Base-by-base conservation (phyloP, 495 filamentous ascomycete genomes). In the Barbatosphaeria neglecta region DNA sequence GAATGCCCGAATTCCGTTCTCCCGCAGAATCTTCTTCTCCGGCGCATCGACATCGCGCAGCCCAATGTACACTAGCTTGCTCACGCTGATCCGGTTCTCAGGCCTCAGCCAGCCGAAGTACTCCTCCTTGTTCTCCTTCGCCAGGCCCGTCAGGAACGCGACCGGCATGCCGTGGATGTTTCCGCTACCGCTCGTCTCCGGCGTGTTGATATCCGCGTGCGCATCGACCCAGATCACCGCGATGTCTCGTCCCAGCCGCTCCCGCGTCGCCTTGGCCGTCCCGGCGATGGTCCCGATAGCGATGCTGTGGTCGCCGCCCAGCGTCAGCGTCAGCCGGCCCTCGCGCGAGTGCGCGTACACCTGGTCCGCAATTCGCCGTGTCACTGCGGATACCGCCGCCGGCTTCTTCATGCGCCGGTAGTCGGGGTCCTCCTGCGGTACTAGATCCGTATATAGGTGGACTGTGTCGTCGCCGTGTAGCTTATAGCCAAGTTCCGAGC, bases 141-240 rank as follows among this genome's bases (percentile, higher is more conserved):
- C 83, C 43, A 97, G 67, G 16, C 90, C 84, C 0, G 88, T 89
- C 52, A 97, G 62, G 65, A 95, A 99, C 2, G 86, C 81, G 46
- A 97, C 87, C 8, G 92, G 93, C 92, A 99, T 99, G 37, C 92
- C 92, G 66, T 99, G 92, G 52, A 99, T 86, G 61, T 97, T 97
- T 1, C 92, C 92, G 45, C 86, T 92, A 11, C 70, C 82, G 52
- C 82, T 87, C 37, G 82, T 84, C 74, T 96, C 89, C 40, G 92
- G 92, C 10, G 85, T 84, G 65, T 99, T 99, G 73, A 99, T 95
- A 58, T 97, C 92, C 18, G 90, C 86, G 59, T 99, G 92, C 18
- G 92, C 92, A 64, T 99, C 92, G 6, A 99, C 92, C 92, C 92
- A 99, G 58, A 99, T 90, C 7, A 99, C 86, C 0, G 87, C 90